Conservation (phyloP, 768 basidiomycete species). For the Mrakia hoshinonis region DNA sequence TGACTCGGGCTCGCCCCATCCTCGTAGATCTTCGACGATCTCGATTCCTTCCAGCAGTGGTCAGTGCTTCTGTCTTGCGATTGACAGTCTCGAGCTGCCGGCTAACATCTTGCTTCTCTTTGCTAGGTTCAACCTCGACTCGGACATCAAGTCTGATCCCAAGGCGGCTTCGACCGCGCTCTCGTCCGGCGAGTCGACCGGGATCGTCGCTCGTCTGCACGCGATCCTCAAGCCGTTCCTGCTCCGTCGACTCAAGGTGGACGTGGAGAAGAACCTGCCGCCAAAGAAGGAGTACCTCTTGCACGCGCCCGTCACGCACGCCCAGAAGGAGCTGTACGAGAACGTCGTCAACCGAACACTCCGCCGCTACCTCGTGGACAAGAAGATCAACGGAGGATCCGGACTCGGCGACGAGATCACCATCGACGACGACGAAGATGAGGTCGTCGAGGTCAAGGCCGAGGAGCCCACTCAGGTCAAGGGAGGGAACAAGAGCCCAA, state of each 20-base stretch:
- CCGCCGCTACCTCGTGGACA: conserved; percentile 47
- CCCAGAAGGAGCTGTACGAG: conserved; percentile 79
- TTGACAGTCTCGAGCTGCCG: not conserved
- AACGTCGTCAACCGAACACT: conserved; percentile 64
- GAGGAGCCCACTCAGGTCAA: conserved; percentile 27
- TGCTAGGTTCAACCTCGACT: conserved; percentile 36
- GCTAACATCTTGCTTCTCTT: not conserved
- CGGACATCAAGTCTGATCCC: conserved; percentile 31
- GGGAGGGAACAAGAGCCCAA: conserved; percentile 38
- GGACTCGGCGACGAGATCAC: not conserved
- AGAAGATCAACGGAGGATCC: conserved; percentile 43
- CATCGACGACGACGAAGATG: conserved; percentile 30
- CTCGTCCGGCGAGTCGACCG: conserved; percentile 44
- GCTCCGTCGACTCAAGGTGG: conserved; percentile 78
- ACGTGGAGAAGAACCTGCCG: conserved; percentile 81
- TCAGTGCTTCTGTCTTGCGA: conserved; percentile 36
- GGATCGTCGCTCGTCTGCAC: conserved; percentile 71
- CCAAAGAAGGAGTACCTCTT: conserved; percentile 82
- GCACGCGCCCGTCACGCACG: conserved; percentile 74
- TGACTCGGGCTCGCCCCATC: not conserved
- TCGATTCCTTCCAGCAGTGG: conserved; percentile 87
- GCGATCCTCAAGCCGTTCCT: conserved; percentile 92
- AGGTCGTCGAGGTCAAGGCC: conserved; percentile 5
- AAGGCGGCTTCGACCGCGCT: conserved; percentile 18
- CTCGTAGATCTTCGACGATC: conserved; percentile 63